Evolutionary conservation across 495 filamentous ascomycete genomes (phyloP).

Genomic region (Lasiosphaeriaceae sp.): DNA sequence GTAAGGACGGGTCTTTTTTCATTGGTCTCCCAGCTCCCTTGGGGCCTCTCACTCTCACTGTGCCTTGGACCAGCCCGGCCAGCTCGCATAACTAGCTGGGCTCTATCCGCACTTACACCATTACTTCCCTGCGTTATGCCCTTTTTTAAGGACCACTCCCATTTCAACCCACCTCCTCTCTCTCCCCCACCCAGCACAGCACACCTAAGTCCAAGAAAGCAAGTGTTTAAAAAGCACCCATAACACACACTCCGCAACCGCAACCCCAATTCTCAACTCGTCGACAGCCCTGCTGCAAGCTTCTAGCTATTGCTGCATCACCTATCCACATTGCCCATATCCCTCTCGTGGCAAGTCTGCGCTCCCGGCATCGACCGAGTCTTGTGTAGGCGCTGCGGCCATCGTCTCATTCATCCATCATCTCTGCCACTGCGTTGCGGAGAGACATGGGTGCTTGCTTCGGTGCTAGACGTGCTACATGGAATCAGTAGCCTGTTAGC

Average conservation of each 20-base stretch:
- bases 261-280: neutral
- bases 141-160: conserved; percentile 11
- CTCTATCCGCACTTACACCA: conserved; percentile 22
- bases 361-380: conserved; percentile 1
- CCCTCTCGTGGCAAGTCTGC: neutral
- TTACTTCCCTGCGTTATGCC: conserved; percentile 25
- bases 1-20: conserved; percentile 29
- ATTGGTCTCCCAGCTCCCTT: neutral
- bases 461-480: conserved; percentile 30
- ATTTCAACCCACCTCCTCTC: neutral
- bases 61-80: neutral
- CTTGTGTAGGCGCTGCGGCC: conserved; percentile 5
- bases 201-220: neutral
- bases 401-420: conserved; percentile 8
- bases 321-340: neutral
- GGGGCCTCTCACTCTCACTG: neutral
- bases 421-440: conserved; percentile 7
- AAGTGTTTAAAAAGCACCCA: neutral
- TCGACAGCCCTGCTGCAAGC: neutral
- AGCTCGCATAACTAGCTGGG: conserved; percentile 12
- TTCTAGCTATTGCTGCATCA: neutral
- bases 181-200: neutral
- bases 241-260: no score
- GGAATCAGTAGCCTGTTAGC: conserved; percentile 29
- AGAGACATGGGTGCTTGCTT: conserved; percentile 29